These are phyloP conservation scores for Cutaneotrichosporon spelunceum DNA, from an alignment of 1,284 basidiomycete genomes.

Conservation along the genomic window DNA sequence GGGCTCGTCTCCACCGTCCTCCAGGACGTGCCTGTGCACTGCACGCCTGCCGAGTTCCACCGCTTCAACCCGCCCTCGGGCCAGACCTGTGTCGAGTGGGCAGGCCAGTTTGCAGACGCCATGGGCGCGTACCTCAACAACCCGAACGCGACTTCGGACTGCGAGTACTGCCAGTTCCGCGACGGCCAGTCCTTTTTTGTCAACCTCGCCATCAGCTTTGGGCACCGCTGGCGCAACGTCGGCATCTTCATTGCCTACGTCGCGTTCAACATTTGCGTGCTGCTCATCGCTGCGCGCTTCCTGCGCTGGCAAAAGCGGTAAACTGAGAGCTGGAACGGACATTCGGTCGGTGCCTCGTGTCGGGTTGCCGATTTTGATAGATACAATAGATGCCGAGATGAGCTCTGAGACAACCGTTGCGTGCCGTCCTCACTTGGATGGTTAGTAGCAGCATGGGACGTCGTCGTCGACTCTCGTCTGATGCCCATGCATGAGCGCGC, in stretches of 20 bases:
- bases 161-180: constrained; percentile 50
- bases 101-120: constrained; percentile 60
- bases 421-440: background rate
- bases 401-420: background rate
- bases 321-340: background rate
- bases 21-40: constrained; percentile 66
- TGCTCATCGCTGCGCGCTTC: constrained; percentile 70
- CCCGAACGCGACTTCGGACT: constrained; percentile 50
- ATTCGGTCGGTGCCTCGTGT: background rate
- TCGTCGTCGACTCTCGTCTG: too few species aligned
- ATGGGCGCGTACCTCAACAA: constrained; percentile 84
- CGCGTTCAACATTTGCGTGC: constrained; percentile 69
- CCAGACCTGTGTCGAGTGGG: constrained; percentile 72
- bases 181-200: constrained; percentile 37
- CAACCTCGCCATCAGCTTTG: constrained; percentile 64
- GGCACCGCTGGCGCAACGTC: constrained; percentile 67
- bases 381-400: background rate
- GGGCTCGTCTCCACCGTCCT: constrained; percentile 76
- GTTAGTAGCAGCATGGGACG: background rate
- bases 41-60: constrained; percentile 65
- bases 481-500: too few species aligned
- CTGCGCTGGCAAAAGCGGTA: constrained; percentile 52
- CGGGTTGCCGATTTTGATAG: background rate
- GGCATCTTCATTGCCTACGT: constrained; percentile 62
- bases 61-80: constrained; percentile 64